Evolutionary conservation across 176 grass and related monocot genomes (phyloP), one percentile per base, ranked within the genome.

Genomic region (Chloris gayana): DNA sequence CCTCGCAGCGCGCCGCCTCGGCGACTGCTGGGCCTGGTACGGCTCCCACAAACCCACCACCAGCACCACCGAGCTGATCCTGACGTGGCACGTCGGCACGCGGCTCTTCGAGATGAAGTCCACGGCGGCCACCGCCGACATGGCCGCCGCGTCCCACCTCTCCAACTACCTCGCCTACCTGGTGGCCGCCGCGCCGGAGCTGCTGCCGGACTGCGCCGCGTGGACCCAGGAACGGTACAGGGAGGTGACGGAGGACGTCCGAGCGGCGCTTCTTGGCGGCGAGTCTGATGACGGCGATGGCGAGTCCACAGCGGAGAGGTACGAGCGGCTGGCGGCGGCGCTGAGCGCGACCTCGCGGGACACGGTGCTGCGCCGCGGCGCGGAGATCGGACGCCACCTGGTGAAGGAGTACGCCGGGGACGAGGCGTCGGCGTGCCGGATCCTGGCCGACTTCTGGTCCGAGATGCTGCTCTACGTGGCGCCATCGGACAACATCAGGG

Each of bases 91-190:
- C 69, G 17, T 87, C 57, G 79, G 7, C 25, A 77, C 79, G 2
- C 64, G 57, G 57, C 85, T 87, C 66, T 77, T 77, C 27, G 85
- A 87, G 85, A 77, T 82, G 9, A 87, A 64, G 45, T 54, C 44
- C 24, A 32, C 34, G 63, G 17, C 63, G 24, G 25, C 75, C 7
- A 14, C 41, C 9, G 2, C 8, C 5, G 81, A 88, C 67, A 84
- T 38, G 75, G 39, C 9, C 50, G 70, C 33, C 50, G 75, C 76
- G 50, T 15, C 60, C 51, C 49, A 84, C 4, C 69, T 84, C 8
- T 88, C 86, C 0, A 10, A 74, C 62, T 88, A 88, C 69, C 84
- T 24, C 24, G 62, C 81, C 0, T 88, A 88, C 62, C 50, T 88
- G 24, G 76, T 59, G 31, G 86, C 86, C 5, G 81, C 26, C 0